Conservation (phyloP, 1,139 yeast species). For the Candida freyschussii region DNA sequence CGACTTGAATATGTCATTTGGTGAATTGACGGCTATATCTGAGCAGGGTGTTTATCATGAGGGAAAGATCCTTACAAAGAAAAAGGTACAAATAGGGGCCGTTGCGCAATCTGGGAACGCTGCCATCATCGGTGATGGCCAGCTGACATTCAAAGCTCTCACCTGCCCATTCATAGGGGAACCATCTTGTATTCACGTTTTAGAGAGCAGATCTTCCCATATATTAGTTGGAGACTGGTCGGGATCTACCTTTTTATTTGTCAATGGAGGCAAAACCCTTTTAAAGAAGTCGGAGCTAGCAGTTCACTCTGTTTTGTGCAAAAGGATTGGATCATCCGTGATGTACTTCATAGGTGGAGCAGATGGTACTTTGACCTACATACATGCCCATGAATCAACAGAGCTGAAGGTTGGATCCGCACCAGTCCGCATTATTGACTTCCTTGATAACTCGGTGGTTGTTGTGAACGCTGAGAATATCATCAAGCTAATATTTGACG, state of each 20-base stretch:
- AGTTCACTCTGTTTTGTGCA: slow-evolving; percentile 16
- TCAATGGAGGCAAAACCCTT: slow-evolving; percentile 6
- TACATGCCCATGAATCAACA: neutral
- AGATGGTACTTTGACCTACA: slow-evolving; percentile 18
- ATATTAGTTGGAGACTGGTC: slow-evolving; percentile 23
- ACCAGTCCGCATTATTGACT: slow-evolving; percentile 20
- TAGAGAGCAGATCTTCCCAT: slow-evolving; percentile 2
- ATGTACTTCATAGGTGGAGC: slow-evolving; percentile 21
- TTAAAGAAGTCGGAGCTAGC: slow-evolving; percentile 11
- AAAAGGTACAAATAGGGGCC: slow-evolving; percentile 6
- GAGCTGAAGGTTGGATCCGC: slow-evolving; percentile 19
- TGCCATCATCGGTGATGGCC: slow-evolving; percentile 3
- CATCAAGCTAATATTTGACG: slow-evolving; percentile 7
- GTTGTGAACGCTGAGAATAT: slow-evolving; percentile 19
- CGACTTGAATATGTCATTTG: slow-evolving; percentile 13
- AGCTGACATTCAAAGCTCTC: slow-evolving; percentile 4
- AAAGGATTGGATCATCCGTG: slow-evolving; percentile 2
- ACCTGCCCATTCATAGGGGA: slow-evolving; percentile 12
- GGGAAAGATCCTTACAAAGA: slow-evolving; percentile 2
- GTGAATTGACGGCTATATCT: slow-evolving; percentile 9
- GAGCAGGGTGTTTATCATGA: slow-evolving; percentile 20
- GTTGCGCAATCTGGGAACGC: slow-evolving; percentile 2
- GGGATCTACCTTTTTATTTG: slow-evolving; percentile 14
- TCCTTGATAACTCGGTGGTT: slow-evolving; percentile 6
- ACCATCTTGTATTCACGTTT: slow-evolving; percentile 12